Conservation (phyloP, 768 basidiomycete genomes). For the Phaffia australis region DNA sequence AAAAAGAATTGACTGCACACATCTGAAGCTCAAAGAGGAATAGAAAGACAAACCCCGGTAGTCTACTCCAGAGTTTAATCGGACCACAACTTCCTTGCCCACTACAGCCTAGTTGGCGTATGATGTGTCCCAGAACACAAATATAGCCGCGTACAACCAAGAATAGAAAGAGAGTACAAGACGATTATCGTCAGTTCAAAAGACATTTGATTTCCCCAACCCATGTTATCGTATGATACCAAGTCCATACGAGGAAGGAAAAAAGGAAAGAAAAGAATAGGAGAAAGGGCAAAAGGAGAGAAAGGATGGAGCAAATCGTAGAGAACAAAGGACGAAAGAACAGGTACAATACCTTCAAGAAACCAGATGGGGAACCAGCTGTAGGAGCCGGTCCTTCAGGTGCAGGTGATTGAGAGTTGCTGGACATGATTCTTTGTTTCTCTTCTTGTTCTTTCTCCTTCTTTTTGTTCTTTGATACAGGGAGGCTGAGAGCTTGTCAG, state of each 20-base stretch:
- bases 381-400: conserved; percentile 35
- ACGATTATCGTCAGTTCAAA: no score
- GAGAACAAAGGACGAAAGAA: not conserved
- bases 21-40: not conserved
- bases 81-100: conserved; percentile 86
- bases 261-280: not conserved
- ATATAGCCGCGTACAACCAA: no score
- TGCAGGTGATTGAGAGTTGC: no score
- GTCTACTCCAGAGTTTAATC: conserved; percentile 83
- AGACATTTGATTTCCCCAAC: no score
- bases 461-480: no score
- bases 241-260: not conserved
- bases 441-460: no score
- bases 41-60: conserved; percentile 58
- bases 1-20: not conserved
- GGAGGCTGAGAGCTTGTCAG: no score
- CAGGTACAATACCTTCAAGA: conserved; percentile 55
- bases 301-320: not conserved
- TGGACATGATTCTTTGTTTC: no score
- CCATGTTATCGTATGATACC: no score
- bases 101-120: conserved; percentile 47
- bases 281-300: not conserved
- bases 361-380: conserved; percentile 80
- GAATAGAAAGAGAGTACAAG: no score
- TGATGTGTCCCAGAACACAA: no score